A percentile compares a stretch with the other conserved stretches of the same genome.
These are phyloP conservation scores for Papilionanthe hybrid DNA, from an alignment of 116 monocot species.

Conservation along the genomic window DNA sequence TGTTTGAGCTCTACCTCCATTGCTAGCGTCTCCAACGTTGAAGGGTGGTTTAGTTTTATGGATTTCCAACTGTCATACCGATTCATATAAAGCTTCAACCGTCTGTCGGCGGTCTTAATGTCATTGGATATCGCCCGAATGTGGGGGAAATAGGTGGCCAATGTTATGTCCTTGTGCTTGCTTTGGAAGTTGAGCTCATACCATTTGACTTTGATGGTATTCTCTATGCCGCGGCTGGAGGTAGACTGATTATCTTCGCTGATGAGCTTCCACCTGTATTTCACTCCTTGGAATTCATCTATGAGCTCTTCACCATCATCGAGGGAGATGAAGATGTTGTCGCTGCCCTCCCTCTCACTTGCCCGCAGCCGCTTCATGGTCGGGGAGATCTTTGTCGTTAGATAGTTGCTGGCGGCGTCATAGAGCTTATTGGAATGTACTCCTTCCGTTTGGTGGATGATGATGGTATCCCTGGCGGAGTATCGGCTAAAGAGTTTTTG, in stretches of 20 bases:
- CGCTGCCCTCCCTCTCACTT: conserved; percentile 12
- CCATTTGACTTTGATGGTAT: background rate
- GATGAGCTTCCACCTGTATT: conserved; percentile 35
- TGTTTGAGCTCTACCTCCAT: conserved; percentile 39
- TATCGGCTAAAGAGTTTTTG: background rate
- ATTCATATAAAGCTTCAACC: conserved; percentile 32
- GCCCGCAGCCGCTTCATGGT: conserved; percentile 20
- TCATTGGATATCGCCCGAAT: conserved; percentile 19
- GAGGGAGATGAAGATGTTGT: conserved; percentile 15
- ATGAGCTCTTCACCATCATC: conserved; percentile 37
- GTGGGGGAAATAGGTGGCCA: conserved; percentile 25
- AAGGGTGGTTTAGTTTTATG: conserved; percentile 46
- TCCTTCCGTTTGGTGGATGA: conserved; percentile 26
- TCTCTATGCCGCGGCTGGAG: background rate
- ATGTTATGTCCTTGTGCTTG: conserved; percentile 24
- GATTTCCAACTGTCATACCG: conserved; percentile 12
- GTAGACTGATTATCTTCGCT: background rate
- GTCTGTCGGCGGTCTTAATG: conserved; percentile 12
- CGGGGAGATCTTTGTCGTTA: conserved; percentile 20
- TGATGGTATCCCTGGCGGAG: conserved; percentile 21
- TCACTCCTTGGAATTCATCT: conserved; percentile 32
- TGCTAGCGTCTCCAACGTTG: conserved; percentile 51
- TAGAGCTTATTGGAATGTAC: conserved; percentile 20
- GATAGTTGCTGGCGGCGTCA: conserved; percentile 18
- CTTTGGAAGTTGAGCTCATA: conserved; percentile 47